Evolutionary conservation across 768 basidiomycete species (phyloP).

Genomic region (Macrolepiota dolichaula): DNA sequence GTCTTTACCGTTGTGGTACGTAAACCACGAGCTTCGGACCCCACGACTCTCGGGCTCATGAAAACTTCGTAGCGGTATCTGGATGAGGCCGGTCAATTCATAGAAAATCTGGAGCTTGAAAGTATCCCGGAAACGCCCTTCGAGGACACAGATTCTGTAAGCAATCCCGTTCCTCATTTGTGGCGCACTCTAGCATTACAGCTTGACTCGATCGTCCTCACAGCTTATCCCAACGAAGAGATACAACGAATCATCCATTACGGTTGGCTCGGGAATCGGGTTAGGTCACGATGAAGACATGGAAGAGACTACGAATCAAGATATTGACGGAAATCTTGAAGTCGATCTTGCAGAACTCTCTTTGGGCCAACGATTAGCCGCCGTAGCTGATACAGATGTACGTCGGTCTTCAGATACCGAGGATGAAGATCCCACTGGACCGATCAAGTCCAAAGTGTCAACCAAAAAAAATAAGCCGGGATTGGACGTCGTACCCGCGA

Average conservation of each 20-base stretch:
- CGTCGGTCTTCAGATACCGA: constrained; percentile 45
- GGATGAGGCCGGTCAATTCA: constrained; percentile 49
- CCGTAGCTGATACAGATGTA: constrained; percentile 53
- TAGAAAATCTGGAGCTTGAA: constrained; percentile 46
- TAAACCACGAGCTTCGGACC: constrained; percentile 8
- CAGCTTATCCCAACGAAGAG: constrained; percentile 55
- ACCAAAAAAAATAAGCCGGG: constrained; percentile 30
- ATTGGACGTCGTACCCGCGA: constrained; percentile 59
- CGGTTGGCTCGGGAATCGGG: constrained; percentile 64
- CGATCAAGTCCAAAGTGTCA: constrained; percentile 24
- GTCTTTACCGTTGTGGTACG: constrained; percentile 56
- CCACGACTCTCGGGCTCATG: constrained; percentile 1
- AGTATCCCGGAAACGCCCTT: constrained; percentile 24
- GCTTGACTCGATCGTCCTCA: neutral
- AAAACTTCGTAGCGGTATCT: constrained; percentile 44
- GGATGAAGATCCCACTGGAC: constrained; percentile 27
- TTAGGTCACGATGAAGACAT: constrained; percentile 56
- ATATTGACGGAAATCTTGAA: constrained; percentile 70
- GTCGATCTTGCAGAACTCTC: constrained; percentile 88
- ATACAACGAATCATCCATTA: constrained; percentile 64
- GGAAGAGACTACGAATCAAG: constrained; percentile 43
- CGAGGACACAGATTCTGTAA: constrained; percentile 15
- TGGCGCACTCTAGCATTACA: neutral
- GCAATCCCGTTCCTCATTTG: neutral
- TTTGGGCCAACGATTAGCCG: constrained; percentile 85